Base-by-base conservation (phyloP, 2,329 filamentous ascomycete genomes). In the Cephalotrichum gorgonifer region DNA sequence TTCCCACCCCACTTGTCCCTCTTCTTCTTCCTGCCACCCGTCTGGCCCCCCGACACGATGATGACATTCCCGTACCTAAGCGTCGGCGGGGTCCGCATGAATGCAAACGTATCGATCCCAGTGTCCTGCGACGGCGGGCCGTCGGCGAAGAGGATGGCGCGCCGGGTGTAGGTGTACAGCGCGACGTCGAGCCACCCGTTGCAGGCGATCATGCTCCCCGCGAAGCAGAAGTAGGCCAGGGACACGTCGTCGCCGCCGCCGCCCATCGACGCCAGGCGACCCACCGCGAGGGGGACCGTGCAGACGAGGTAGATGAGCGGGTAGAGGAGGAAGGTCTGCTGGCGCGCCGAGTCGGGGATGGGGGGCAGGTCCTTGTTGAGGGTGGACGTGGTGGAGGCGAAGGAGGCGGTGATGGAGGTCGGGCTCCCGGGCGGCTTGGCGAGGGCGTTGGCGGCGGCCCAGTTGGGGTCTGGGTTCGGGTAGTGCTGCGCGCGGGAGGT, bases 271-370 rank as follows among this genome's bases (percentile, higher is more conserved):
- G 75, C 74, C 57, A 86, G 80, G 51, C 83, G 76, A 14, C 81
- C 79, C 0, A 77, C 70, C 4, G 81, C 81, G 1, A 87, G 68
- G 0, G 83, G 83, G 0, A 81, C 70, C 0, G 83, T 86, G 58
- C 83, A 83, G n/a, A 83, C 56, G 6, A 85, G 72, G 59, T 86
- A 86, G 53, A 86, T 81, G 54, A 83, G 58, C 0, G 83, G 83
- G 52, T 87, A 87, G 7, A 84, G 69, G 27, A 85, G 78, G 53
- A 85, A 79, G 8, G 77, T 70, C 5, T 71, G 72, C 52, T 75
- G 71, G 51, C 65, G 66, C 2, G 62, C 58, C 1, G 59, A 63
- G 11, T 52, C 45, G 2, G 56, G 55, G 44, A 58, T 55, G 1
- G 58, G 56, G 7, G 58, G 57, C 22, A 62, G 52, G 4, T 55